Percentiles rank a stretch among this genome's conserved stretches.
Evolutionary conservation across 2,329 filamentous ascomycete species (phyloP).

Genomic region (Aspergillus brasiliensis): DNA sequence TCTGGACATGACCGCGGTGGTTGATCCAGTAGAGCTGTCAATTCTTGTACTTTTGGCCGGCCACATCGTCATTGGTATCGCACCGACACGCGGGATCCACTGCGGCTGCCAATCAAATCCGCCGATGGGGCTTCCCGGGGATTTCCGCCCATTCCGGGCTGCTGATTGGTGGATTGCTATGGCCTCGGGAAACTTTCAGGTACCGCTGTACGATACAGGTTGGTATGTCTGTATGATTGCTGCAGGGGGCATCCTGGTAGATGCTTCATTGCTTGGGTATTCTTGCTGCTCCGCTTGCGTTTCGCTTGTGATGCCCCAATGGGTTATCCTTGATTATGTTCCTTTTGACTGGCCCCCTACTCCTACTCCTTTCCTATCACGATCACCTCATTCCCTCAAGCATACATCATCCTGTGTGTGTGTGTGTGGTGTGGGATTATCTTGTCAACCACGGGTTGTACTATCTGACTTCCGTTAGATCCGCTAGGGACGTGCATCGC

Average conservation of each 20-base stretch:
- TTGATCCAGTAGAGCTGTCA: constrained; percentile 19
- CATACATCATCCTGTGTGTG: background rate
- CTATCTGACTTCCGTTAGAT: background rate
- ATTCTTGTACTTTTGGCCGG: constrained; percentile 13
- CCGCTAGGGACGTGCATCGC: background rate
- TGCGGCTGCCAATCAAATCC: background rate
- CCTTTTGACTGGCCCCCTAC: background rate
- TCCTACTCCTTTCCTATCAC: background rate
- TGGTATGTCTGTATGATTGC: background rate
- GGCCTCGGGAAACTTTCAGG: background rate
- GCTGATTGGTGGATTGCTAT: background rate
- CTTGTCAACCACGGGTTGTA: background rate
- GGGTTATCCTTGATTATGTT: background rate
- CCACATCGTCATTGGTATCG: constrained; percentile 1
- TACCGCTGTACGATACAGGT: background rate
- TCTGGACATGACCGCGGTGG: background rate
- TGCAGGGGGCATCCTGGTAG: background rate
- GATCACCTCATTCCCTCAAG: too few species aligned
- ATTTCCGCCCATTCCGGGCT: background rate
- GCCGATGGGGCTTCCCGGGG: background rate
- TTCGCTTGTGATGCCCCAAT: background rate
- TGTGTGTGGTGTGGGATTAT: background rate
- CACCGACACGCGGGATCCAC: background rate
- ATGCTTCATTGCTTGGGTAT: background rate
- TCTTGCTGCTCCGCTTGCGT: background rate